Base-by-base conservation (phyloP, 108 stramenopile genomes). In the Cyclotella choctawhatcheeana region DNA sequence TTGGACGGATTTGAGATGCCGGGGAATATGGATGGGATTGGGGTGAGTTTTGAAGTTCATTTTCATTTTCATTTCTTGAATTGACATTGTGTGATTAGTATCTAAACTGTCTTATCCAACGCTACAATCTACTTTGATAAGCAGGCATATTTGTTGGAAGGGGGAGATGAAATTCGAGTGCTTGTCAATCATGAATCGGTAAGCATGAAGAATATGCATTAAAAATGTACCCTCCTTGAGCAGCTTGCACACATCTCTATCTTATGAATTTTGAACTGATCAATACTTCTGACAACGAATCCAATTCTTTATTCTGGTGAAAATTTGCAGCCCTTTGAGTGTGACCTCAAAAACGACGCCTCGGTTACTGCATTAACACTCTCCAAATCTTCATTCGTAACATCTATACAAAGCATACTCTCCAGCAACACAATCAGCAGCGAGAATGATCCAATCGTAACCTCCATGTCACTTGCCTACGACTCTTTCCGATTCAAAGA, bases 151-250 rank as follows among this genome's bases (percentile, higher is more conserved):
- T 29, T 66, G 25, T 33, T 67, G 50, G 55, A 58, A 29, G 44
- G 51, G 20, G 54, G 30, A 5, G 27, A 18, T 1, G 44, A 64
- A 12, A 14, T 48, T 17, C 76, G 76, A 22, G 24, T 77, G 26
- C 40, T 62, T 12, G 30, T 77, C 5, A 69, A 77, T 61, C 76
- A 77, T 31, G 68, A 77, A 48, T 1, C 63, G 21, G 44, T 64
- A 26, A 43, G 30, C 27, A 26, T 20, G 60, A 61, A 22, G n/a
- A n/a, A n/a, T n/a, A n/a, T n/a, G n/a, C n/a, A n/a, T n/a, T n/a
- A n/a, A n/a, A n/a, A n/a, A n/a, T n/a, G n/a, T n/a, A n/a, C n/a
- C n/a, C n/a, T n/a, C n/a, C n/a, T n/a, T n/a, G n/a, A n/a, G n/a
- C n/a, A n/a, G n/a, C n/a, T n/a, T n/a, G n/a, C n/a, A n/a, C n/a